A percentile compares a stretch with the other conserved stretches of the same genome.
phyloP scores from a whole-genome alignment of 192 early-diverging fungal species.

The Coemansia sp. region DNA sequence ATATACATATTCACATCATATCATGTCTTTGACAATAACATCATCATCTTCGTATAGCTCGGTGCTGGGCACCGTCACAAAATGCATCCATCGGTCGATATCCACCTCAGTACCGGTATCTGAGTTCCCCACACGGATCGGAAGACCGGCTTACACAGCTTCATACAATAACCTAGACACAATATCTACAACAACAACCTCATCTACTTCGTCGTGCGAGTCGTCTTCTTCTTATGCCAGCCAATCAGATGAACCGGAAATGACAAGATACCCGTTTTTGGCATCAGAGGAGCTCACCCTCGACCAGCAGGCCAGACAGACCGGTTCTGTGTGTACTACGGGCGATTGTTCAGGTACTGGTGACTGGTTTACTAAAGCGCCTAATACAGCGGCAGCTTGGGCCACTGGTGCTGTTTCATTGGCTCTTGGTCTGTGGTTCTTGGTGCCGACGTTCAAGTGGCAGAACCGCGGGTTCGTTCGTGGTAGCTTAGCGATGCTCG shows the following conservation, averaged over 20 bases:
- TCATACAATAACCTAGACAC: not conserved
- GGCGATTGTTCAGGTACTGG: constrained; percentile 11
- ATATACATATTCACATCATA: not conserved
- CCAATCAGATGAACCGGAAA: not conserved
- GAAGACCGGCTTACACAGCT: constrained; percentile 6
- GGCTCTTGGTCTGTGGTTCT: constrained; percentile 3
- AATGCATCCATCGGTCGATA: constrained; percentile 2
- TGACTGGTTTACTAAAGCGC: constrained; percentile 26
- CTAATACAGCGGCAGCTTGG: constrained; percentile 14
- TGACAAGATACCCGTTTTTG: not conserved
- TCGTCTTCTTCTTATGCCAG: not conserved
- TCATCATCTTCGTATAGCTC: not conserved
- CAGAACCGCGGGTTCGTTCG: not conserved
- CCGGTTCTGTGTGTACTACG: constrained; percentile 6
- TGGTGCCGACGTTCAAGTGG: not conserved
- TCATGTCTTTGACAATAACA: not conserved
- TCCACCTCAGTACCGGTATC: not conserved
- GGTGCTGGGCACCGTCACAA: not conserved
- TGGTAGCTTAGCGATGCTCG: constrained; percentile 2
- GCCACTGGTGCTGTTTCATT: constrained; percentile 12
- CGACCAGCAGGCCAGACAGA: constrained; percentile 1
- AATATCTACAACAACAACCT: not conserved
- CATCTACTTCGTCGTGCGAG: not conserved
- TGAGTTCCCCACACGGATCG: constrained; percentile 4
- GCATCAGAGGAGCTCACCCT: not conserved